phyloP scores from a whole-genome alignment of 371 early-diverging fungal genomes.

The Dichotomocladium elegans region DNA sequence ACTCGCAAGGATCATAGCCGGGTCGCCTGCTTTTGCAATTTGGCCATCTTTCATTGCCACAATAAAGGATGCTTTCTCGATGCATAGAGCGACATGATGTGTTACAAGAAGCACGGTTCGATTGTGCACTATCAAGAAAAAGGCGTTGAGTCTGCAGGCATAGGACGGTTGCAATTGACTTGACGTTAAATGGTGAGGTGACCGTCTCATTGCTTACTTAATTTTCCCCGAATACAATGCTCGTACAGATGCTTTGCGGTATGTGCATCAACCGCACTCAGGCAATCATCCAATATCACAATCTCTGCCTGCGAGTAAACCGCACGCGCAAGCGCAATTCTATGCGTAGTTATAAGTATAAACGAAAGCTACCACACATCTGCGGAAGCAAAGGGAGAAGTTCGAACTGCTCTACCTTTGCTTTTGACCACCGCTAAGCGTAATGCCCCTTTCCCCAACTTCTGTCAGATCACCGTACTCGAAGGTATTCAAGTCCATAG shows the following conservation, averaged over 20 bases:
- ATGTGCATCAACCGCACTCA: constrained; percentile 83
- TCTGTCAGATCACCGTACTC: constrained; percentile 82
- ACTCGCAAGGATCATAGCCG: constrained; percentile 34
- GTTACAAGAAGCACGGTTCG: constrained; percentile 85
- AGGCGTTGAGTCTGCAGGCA: neutral
- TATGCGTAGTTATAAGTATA: too few species aligned
- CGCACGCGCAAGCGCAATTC: constrained; percentile 73
- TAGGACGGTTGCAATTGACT: too few species aligned
- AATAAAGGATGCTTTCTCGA: constrained; percentile 65
- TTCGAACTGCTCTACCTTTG: constrained; percentile 46
- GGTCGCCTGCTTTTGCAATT: constrained; percentile 56
- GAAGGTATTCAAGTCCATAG: constrained; percentile 77
- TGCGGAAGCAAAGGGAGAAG: constrained; percentile 2
- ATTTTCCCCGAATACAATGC: constrained; percentile 58
- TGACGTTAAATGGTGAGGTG: too few species aligned
- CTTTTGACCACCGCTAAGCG: constrained; percentile 85
- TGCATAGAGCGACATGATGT: constrained; percentile 74
- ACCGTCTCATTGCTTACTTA: constrained; percentile 8
- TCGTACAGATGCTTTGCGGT: constrained; percentile 78
- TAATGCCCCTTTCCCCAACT: constrained; percentile 86
- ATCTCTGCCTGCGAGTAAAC: constrained; percentile 67
- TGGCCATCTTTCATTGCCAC: constrained; percentile 67
- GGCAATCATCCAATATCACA: constrained; percentile 74
- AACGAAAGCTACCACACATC: neutral
- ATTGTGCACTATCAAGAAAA: constrained; percentile 41